phyloP scores from a whole-genome alignment of 768 basidiomycete genomes.

The Mycena crocata region DNA sequence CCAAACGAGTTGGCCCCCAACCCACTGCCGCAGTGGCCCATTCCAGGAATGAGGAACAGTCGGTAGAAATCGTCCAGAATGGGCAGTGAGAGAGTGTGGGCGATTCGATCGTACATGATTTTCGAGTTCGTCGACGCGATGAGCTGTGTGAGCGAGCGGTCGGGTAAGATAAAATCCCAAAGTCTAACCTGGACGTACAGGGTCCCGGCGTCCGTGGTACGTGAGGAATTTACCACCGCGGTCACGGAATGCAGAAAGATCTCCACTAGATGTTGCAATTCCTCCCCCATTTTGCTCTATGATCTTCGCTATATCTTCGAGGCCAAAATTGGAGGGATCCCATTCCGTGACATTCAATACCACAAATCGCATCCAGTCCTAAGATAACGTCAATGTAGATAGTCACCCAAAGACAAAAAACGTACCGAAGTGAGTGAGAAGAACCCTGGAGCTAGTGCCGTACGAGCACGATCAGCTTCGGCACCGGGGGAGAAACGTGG shows the following conservation, averaged over 20 bases:
- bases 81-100: slow-evolving; percentile 29
- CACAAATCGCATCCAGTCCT: not conserved
- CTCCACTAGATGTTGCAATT: slow-evolving; percentile 29
- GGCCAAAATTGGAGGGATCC: slow-evolving; percentile 16
- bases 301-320: not conserved
- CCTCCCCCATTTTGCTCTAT: slow-evolving; percentile 18
- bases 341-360: not conserved
- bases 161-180: not conserved
- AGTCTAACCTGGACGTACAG: not conserved
- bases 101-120: slow-evolving; percentile 34
- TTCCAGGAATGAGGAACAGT: slow-evolving; percentile 39
- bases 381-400: not conserved
- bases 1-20: slow-evolving; percentile 26
- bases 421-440: not conserved
- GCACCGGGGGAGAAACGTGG: not conserved
- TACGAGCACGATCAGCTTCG: too few species aligned
- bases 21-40: slow-evolving; percentile 37
- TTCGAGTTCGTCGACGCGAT: slow-evolving; percentile 39
- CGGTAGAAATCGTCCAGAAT: too few species aligned
- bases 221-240: slow-evolving; percentile 41
- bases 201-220: slow-evolving; percentile 36
- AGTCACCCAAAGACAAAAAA: not conserved
- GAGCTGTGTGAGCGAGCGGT: slow-evolving; percentile 12
- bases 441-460: not conserved
- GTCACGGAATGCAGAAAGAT: slow-evolving; percentile 34